These are phyloP conservation scores for Somion occarium DNA, from an alignment of 1,284 basidiomycete species.

Conservation along the genomic window DNA sequence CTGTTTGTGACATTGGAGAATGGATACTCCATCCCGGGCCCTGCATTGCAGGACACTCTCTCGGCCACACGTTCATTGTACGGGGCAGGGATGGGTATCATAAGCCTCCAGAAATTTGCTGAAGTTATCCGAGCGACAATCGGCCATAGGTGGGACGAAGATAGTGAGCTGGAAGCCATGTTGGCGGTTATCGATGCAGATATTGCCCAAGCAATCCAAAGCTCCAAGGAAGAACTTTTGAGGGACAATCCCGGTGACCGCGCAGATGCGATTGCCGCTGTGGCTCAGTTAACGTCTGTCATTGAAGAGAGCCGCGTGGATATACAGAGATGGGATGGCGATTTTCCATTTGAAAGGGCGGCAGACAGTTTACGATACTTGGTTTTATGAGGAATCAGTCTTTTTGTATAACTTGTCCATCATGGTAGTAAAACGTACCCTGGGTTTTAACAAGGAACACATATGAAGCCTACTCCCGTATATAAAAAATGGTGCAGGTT, in stretches of 20 bases:
- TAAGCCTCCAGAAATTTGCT: slow-evolving; percentile 50
- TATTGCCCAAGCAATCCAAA: slow-evolving; percentile 76
- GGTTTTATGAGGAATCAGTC: slow-evolving; percentile 56
- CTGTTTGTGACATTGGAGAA: slow-evolving; percentile 39
- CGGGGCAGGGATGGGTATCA: slow-evolving; percentile 70
- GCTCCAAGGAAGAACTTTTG: slow-evolving; percentile 66
- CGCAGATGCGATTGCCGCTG: slow-evolving; percentile 37
- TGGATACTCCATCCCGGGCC: slow-evolving; percentile 38
- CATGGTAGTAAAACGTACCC: too few species aligned
- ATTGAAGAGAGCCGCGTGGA: slow-evolving; percentile 49
- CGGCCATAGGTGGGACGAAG: slow-evolving; percentile 56
- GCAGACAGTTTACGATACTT: slow-evolving; percentile 51
- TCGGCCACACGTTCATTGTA: slow-evolving; percentile 59
- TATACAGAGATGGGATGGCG: slow-evolving; percentile 55
- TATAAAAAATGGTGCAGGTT: too few species aligned
- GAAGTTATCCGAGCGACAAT: slow-evolving; percentile 52
- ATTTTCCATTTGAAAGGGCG: slow-evolving; percentile 68
- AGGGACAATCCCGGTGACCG: slow-evolving; percentile 45
- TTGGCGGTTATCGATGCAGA: slow-evolving; percentile 67
- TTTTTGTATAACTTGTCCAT: too few species aligned
- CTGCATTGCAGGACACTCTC: slow-evolving; percentile 46
- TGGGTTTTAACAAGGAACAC: too few species aligned
- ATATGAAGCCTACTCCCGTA: too few species aligned
- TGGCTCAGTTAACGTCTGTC: slow-evolving; percentile 42
- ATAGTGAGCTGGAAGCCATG: slow-evolving; percentile 49